Evolutionary conservation across 2,329 filamentous ascomycete species (phyloP).

Genomic region (Talaromyces sp.): DNA sequence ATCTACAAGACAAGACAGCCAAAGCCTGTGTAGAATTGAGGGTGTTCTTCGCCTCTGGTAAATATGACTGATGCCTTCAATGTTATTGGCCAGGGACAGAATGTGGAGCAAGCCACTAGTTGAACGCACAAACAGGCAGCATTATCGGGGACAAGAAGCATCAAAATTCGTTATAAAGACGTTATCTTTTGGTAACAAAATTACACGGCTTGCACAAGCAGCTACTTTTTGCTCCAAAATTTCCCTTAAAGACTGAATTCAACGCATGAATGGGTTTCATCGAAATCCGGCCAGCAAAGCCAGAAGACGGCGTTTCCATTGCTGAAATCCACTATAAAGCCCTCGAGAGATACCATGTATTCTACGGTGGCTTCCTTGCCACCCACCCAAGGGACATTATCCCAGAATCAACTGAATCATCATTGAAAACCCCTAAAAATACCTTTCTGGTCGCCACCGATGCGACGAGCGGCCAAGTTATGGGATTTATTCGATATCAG

Average conservation of each 20-base stretch:
- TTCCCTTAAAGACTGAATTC: neutral
- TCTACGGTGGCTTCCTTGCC: conserved; percentile 1
- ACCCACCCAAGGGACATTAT: neutral
- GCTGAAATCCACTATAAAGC: conserved; percentile 1
- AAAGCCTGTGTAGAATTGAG: neutral
- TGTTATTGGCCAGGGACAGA: neutral
- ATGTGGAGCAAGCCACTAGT: neutral
- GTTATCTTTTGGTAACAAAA: neutral
- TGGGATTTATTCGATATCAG: conserved; percentile 4
- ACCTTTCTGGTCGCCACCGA: conserved; percentile 4
- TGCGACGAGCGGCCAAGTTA: neutral
- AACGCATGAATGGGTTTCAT: neutral
- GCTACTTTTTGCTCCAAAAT: neutral
- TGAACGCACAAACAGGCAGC: neutral
- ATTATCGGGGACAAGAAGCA: neutral
- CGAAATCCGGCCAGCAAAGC: neutral
- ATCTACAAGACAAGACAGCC: neutral
- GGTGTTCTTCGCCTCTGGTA: neutral
- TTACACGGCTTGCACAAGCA: neutral
- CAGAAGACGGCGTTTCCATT: neutral
- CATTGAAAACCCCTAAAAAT: neutral
- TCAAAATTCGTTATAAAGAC: neutral
- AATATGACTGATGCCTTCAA: neutral
- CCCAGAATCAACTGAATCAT: neutral
- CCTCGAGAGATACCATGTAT: conserved; percentile 1